Base-by-base conservation (phyloP, 1,284 basidiomycete species). In the Volvariella volvacea region DNA sequence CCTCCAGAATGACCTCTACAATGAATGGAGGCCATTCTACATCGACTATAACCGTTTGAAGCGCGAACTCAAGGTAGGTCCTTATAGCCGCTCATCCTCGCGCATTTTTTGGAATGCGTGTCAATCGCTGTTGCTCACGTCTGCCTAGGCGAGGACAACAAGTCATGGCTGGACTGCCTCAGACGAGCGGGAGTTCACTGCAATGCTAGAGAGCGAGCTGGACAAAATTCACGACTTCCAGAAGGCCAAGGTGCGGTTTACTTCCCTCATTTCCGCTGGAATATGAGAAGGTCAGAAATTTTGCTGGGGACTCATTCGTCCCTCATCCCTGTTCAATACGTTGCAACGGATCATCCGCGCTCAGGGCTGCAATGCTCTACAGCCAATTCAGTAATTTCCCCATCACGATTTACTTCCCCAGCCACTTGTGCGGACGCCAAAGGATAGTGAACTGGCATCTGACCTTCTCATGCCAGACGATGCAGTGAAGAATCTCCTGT, bases 211-310 rank as follows among this genome's bases (percentile, higher is more conserved):
- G 59, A 73, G 73, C 49, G 93, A 99, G 67, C 76, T 99, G 38
- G 90, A 95, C 60, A 99, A 99, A 72, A 88, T 98, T 46, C 89
- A 97, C 58, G 84, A 86, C 57, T 99, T 99, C 63, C 96, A 99
- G 61, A 90, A 86, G 59, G 68, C 76, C 39, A 99, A 98, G 79
- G 91, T 85, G 41, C 48, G 70, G 56, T 39, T 10, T 46, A 47
- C 22, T 45, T 44, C 25, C 19, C 10, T 34, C 46, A 30, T 42
- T 44, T 31, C 30, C 36, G 34, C 12, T 12, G 12, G 6, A 6
- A 28, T 28, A 28, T 12, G 25, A 28, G 25, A 28, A 28, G 25
- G 12, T 12, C 25, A 28, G 25, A 28, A 28, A 28, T 6, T 28
- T 28, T 28, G 25, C 25, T 28, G 25, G 25, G 25, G 6, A 6